Base-by-base conservation (phyloP, 108 stramenopile species). In the Pseudonitzschia multistriata region DNA sequence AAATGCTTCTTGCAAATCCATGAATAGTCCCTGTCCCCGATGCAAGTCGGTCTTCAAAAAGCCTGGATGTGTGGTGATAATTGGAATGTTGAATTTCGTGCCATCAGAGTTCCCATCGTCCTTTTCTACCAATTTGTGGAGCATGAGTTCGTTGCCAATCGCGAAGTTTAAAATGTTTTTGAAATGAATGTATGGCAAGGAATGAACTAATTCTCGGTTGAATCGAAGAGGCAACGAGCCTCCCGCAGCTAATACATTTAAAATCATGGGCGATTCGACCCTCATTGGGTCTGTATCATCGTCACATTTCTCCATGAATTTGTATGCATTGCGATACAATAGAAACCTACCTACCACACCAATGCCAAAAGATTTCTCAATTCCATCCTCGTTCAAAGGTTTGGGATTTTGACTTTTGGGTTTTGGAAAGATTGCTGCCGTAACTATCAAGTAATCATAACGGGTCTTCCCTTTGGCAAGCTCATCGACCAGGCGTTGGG, bases 311-410 rank as follows among this genome's bases (percentile, higher is more conserved):
- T 71, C 66, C 71, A 77, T 57, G 48, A 77, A 77, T 24, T 31
- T 35, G 42, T 77, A 70, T 7, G 50, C 49, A 42, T 63, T 64
- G 27, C 57, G 42, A 45, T 71, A 72, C 50, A 77, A 25, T 10
- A 77, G 65, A 48, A 54, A 77, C 17, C 76, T 70, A 27, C 76
- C 70, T 17, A 77, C 70, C 8, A 71, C 70, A 2, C 28, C 76
- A 48, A 77, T 72, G 3, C 39, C 76, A 48, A 66, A 71, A 29
- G 76, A 77, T 57, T 71, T 72, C 24, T 77, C 76, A n/a, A 77
- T n/a, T 21, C 71, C 70, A 60, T 77, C 76, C 37, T 71, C 76
- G 52, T 77, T 71, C 8, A 53, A 22, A n/a, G 52, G 52, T 19
- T 11, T 19, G 24, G 52, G 52, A 15, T 39, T 45, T 24, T 62